Conservation (phyloP, 768 basidiomycete genomes). For the Lactarius quietus region DNA sequence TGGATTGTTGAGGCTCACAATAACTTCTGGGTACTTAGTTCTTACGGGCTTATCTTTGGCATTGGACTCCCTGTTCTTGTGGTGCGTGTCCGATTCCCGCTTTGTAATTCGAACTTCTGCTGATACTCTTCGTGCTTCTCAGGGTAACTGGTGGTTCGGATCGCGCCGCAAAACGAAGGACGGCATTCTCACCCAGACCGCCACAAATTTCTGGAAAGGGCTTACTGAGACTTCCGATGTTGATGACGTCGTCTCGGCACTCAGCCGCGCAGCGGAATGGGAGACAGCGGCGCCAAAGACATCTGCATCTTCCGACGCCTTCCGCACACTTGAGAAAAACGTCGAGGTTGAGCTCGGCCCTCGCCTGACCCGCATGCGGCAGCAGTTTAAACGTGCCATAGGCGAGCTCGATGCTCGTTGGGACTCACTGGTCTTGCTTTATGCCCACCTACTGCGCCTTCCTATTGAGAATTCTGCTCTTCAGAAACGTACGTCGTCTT, state of each 20-base stretch:
- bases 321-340: slow-evolving; percentile 50
- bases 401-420: slow-evolving; percentile 40
- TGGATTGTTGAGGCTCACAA: slow-evolving; percentile 94
- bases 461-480: slow-evolving; percentile 51
- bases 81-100: slow-evolving; percentile 38
- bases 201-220: slow-evolving; percentile 83
- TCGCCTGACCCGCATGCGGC: slow-evolving; percentile 53
- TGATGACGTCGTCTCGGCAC: slow-evolving; percentile 64
- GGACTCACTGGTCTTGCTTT: slow-evolving; percentile 69
- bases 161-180: slow-evolving; percentile 88
- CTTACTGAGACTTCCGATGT: slow-evolving; percentile 77
- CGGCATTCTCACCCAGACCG: slow-evolving; percentile 75
- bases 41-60: slow-evolving; percentile 87
- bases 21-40: slow-evolving; percentile 83
- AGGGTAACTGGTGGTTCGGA: slow-evolving; percentile 98
- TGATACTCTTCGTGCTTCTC: neutral
- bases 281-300: slow-evolving; percentile 41
- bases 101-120: neutral
- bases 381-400: slow-evolving; percentile 35
- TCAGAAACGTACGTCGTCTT: slow-evolving; percentile 50
- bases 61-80: slow-evolving; percentile 83
- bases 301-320: slow-evolving; percentile 29
- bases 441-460: slow-evolving; percentile 77
- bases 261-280: slow-evolving; percentile 63
- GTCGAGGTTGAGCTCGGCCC: slow-evolving; percentile 46